Percentiles rank a stretch among this genome's conserved stretches.
These are phyloP conservation scores for Trichopus zeylanicus DNA, from an alignment of 116 monocot genomes.

Conservation along the genomic window DNA sequence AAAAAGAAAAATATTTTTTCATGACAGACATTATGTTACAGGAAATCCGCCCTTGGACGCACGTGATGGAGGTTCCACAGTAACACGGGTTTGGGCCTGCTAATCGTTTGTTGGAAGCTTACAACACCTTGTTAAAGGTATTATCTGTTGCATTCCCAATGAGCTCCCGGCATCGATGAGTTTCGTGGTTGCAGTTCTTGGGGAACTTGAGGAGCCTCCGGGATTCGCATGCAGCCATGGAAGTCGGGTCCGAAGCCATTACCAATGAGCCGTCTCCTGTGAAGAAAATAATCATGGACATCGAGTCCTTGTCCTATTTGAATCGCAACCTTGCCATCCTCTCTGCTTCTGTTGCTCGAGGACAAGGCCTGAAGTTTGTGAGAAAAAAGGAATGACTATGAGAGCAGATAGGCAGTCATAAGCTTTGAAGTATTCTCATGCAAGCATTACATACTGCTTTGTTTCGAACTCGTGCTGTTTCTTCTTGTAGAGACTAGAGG, in stretches of 20 bases:
- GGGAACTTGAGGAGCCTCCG: conserved; percentile 79
- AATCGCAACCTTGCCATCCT: conserved; percentile 84
- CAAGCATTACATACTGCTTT: too few species aligned
- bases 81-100: conserved; percentile 97
- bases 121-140: conserved; percentile 85
- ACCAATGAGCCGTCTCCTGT: conserved; percentile 55
- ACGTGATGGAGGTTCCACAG: conserved; percentile 99
- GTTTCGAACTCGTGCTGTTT: too few species aligned
- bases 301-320: conserved; percentile 75
- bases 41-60: conserved; percentile 99
- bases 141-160: not conserved
- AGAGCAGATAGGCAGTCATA: too few species aligned
- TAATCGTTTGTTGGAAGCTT: conserved; percentile 91
- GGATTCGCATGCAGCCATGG: conserved; percentile 76
- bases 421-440: too few species aligned
- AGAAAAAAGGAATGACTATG: too few species aligned
- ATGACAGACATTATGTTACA: too few species aligned
- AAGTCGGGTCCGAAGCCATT: conserved; percentile 42
- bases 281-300: conserved; percentile 75
- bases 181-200: conserved; percentile 43
- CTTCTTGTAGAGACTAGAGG: too few species aligned
- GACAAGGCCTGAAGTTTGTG: too few species aligned
- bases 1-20: too few species aligned
- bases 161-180: not conserved
- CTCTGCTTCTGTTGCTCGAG: conserved; percentile 72